These are phyloP conservation scores for Phoma sp. DNA, from an alignment of 2,329 filamentous ascomycete species.

Conservation along the genomic window DNA sequence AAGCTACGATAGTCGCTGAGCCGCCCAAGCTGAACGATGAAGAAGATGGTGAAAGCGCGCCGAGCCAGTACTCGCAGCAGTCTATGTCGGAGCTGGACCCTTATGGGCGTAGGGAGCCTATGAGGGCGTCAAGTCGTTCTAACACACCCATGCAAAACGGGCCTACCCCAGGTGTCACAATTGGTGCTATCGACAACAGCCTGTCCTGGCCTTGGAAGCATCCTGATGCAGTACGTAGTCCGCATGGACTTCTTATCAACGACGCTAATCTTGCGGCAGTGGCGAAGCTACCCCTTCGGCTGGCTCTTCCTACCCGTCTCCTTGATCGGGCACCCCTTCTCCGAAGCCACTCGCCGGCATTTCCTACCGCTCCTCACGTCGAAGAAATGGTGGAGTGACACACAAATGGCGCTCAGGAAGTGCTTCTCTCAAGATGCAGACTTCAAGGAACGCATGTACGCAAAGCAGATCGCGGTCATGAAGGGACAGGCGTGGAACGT, in stretches of 20 bases:
- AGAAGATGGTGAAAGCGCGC: slow-evolving; percentile 45
- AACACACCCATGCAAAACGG: slow-evolving; percentile 61
- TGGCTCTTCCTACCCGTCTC: slow-evolving; percentile 98
- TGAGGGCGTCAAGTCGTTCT: slow-evolving; percentile 73
- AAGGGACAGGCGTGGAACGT: slow-evolving; percentile 99
- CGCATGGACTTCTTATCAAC: background rate
- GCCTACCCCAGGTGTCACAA: slow-evolving; percentile 67
- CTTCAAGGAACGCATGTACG: slow-evolving; percentile 99
- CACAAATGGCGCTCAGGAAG: slow-evolving; percentile 81
- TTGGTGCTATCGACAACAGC: slow-evolving; percentile 97
- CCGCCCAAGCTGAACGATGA: slow-evolving; percentile 70
- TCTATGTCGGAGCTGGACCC: slow-evolving; percentile 66
- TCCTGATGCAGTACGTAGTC: slow-evolving; percentile 75
- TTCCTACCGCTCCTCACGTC: slow-evolving; percentile 96
- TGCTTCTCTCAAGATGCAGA: slow-evolving; percentile 93
- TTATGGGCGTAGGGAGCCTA: slow-evolving; percentile 81
- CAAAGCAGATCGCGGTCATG: slow-evolving; percentile 97
- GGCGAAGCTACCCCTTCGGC: slow-evolving; percentile 92
- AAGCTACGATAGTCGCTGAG: slow-evolving; percentile 85
- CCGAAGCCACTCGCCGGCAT: slow-evolving; percentile 88
- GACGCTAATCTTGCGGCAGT: slow-evolving; percentile 52
- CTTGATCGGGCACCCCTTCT: slow-evolving; percentile 94
- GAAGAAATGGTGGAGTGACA: slow-evolving; percentile 96
- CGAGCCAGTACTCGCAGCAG: slow-evolving; percentile 64
- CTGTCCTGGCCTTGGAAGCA: slow-evolving; percentile 99